Conservation (phyloP, 1,284 basidiomycete species). For the Ceratobasidium sp. region DNA sequence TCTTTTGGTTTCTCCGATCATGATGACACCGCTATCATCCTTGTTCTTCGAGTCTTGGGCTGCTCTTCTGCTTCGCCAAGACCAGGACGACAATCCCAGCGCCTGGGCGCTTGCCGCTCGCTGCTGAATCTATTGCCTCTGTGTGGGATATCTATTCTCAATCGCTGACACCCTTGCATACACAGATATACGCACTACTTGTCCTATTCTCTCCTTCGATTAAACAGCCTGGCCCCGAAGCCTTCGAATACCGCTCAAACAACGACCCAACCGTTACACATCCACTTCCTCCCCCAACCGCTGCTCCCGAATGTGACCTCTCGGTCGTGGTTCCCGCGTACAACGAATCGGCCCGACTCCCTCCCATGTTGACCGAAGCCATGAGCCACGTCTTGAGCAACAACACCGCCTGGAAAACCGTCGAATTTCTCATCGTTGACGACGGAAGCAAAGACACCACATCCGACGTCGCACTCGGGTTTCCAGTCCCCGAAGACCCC, state of each 20-base stretch:
- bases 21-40: constrained; percentile 82
- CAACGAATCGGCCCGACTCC: constrained; percentile 85
- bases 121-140: constrained; percentile 40
- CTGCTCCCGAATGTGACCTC: constrained; percentile 66
- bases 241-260: constrained; percentile 67
- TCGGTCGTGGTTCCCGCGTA: constrained; percentile 89
- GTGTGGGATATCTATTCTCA: constrained; percentile 23
- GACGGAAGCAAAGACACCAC: constrained; percentile 88
- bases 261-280: constrained; percentile 58
- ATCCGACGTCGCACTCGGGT: constrained; percentile 65
- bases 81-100: constrained; percentile 65
- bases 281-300: constrained; percentile 62
- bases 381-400: constrained; percentile 57
- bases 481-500: constrained; percentile 62
- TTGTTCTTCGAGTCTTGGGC: constrained; percentile 86
- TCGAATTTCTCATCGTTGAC: constrained; percentile 86
- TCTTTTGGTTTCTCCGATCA: constrained; percentile 39
- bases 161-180: constrained; percentile 22
- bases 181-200: constrained; percentile 67
- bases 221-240: constrained; percentile 62
- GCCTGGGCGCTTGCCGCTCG: constrained; percentile 54
- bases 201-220: constrained; percentile 73
- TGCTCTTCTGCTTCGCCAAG: constrained; percentile 55
- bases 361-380: constrained; percentile 78
- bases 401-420: constrained; percentile 51